A percentile compares a stretch with the other conserved stretches of the same genome.
Evolutionary conservation across 768 basidiomycete species (phyloP).

Genomic region (Boletus bicolor): DNA sequence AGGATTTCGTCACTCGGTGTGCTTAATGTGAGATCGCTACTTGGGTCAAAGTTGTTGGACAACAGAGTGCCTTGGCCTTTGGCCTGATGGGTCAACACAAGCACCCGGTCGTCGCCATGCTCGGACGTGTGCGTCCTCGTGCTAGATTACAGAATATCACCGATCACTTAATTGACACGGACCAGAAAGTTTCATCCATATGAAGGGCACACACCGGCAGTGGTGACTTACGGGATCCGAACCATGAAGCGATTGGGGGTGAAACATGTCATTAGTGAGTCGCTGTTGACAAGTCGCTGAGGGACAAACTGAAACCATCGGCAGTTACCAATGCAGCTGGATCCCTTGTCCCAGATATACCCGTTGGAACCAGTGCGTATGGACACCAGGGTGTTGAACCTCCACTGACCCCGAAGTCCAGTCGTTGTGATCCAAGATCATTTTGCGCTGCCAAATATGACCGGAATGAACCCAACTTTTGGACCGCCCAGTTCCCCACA

Average conservation of each 20-base stretch:
- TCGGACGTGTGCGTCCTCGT: conserved; percentile 62
- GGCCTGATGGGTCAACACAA: conserved; percentile 64
- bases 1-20: neutral
- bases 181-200: conserved; percentile 72
- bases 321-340: conserved; percentile 89
- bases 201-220: conserved; percentile 71
- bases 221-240: conserved; percentile 76
- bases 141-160: neutral
- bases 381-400: neutral
- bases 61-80: conserved; percentile 77
- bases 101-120: conserved; percentile 86
- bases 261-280: conserved; percentile 69
- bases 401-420: conserved; percentile 28
- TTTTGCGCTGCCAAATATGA: conserved; percentile 72
- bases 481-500: conserved; percentile 61
- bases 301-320: neutral
- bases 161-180: conserved; percentile 3
- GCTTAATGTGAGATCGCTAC: neutral
- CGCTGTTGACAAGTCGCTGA: neutral
- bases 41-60: conserved; percentile 63
- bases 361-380: conserved; percentile 78
- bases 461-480: conserved; percentile 76
- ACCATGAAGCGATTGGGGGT: conserved; percentile 77
- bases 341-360: conserved; percentile 66
- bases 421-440: conserved; percentile 87